phyloP scores from a whole-genome alignment of 495 filamentous ascomycete genomes.

The Penicillium diatomitis region DNA sequence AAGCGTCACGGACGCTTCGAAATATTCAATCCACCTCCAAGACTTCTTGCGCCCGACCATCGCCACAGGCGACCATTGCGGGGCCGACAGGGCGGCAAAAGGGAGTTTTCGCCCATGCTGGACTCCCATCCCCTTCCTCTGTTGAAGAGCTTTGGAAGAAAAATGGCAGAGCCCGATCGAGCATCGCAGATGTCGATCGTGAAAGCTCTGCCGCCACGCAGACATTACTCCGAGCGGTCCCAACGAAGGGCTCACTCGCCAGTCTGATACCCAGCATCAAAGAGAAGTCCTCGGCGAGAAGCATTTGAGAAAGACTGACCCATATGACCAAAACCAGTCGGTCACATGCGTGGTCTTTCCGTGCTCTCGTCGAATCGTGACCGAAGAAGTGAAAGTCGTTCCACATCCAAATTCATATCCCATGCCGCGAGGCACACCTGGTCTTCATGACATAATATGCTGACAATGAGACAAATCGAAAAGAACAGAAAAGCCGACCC shows the following conservation, averaged over 20 bases:
- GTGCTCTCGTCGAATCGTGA: constrained; percentile 20
- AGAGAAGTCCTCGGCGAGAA: constrained; percentile 21
- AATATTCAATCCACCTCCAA: not conserved
- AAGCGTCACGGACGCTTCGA: constrained; percentile 19
- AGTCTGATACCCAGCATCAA: constrained; percentile 40
- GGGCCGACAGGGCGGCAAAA: constrained; percentile 2
- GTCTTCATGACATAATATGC: constrained; percentile 47
- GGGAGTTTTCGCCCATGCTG: not conserved
- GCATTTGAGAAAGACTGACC: constrained; percentile 2
- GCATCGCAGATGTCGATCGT: constrained; percentile 35
- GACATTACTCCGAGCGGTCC: constrained; percentile 22
- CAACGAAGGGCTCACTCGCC: constrained; percentile 18
- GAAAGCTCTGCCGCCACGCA: constrained; percentile 12
- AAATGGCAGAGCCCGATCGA: constrained; percentile 7
- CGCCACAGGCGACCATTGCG: constrained; percentile 16
- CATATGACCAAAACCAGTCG: constrained; percentile 14
- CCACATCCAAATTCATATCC: constrained; percentile 46
- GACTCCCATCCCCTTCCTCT: constrained; percentile 4
- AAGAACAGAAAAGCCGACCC: constrained; percentile 42
- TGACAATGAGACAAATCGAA: constrained; percentile 27
- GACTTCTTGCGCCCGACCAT: constrained; percentile 7
- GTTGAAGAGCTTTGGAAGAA: constrained; percentile 1
- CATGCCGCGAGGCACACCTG: constrained; percentile 51
- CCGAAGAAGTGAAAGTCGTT: constrained; percentile 35
- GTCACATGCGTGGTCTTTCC: constrained; percentile 1